Percentiles rank a stretch among this genome's conserved stretches.
These are phyloP conservation scores for Colletotrichum coccodes DNA, from an alignment of 2,329 filamentous ascomycete genomes.

Conservation along the genomic window DNA sequence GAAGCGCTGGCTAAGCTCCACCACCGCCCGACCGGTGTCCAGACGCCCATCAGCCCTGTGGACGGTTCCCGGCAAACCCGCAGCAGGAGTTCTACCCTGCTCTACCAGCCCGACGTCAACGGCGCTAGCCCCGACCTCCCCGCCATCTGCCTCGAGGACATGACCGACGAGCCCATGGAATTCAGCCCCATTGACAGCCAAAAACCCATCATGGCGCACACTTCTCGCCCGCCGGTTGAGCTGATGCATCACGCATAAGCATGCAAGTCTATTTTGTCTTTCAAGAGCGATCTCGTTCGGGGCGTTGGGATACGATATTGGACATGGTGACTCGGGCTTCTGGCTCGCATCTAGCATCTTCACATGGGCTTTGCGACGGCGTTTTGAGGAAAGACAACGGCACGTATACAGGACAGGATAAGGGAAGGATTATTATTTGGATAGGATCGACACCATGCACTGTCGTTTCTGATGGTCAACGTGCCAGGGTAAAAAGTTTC, in stretches of 20 bases:
- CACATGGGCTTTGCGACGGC: conserved; percentile 21
- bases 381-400: conserved; percentile 22
- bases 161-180: conserved; percentile 65
- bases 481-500: conserved; percentile 19
- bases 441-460: neutral
- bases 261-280: conserved; percentile 20
- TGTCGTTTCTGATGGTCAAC: conserved; percentile 13
- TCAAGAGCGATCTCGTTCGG: conserved; percentile 9
- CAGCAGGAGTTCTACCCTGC: conserved; percentile 72
- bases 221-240: conserved; percentile 72
- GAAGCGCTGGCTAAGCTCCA: conserved; percentile 72
- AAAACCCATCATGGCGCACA: conserved; percentile 67
- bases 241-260: conserved; percentile 58
- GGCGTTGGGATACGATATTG: conserved; percentile 26
- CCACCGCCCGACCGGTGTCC: conserved; percentile 48
- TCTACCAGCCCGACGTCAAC: conserved; percentile 68
- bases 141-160: conserved; percentile 74
- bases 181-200: conserved; percentile 53
- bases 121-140: conserved; percentile 67
- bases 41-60: conserved; percentile 53
- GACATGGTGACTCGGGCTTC: neutral
- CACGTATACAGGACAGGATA: neutral
- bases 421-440: neutral
- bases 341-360: conserved; percentile 24
- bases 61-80: conserved; percentile 52